Evolutionary conservation across 805 yeast genomes (phyloP).

Genomic region (Priceomyces melissophilus): DNA sequence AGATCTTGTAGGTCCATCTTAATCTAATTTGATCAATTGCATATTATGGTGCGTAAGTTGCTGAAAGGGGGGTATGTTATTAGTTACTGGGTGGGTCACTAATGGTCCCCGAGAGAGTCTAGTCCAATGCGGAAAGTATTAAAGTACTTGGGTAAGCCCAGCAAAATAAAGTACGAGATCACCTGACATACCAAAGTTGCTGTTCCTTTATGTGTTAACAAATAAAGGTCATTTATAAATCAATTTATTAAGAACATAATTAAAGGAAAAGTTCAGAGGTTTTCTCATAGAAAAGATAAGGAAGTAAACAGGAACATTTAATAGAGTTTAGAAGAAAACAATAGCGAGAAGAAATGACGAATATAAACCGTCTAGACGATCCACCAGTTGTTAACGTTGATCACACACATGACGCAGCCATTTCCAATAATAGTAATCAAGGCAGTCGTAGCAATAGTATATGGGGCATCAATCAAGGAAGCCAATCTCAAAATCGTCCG

Average conservation of each 20-base stretch:
- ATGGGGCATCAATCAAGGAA: slow-evolving; percentile 4
- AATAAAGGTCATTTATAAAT: slow-evolving; percentile 6
- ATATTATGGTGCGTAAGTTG: too few relatives aligned
- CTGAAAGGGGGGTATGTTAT: too few relatives aligned
- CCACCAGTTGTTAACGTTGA: background rate
- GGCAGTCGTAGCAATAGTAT: background rate
- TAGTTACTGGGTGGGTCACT: too few relatives aligned
- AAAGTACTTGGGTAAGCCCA: too few relatives aligned
- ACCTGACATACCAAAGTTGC: slow-evolving; percentile 8
- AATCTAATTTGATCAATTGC: too few relatives aligned
- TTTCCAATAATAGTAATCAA: background rate
- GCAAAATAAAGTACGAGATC: slow-evolving; percentile 1
- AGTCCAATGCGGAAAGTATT: too few relatives aligned
- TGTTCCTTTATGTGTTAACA: slow-evolving; percentile 6
- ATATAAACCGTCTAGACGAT: slow-evolving; percentile 10
- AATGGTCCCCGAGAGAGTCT: too few relatives aligned
- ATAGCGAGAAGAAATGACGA: slow-evolving; percentile 2
- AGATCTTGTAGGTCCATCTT: too few relatives aligned
- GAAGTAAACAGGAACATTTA: background rate
- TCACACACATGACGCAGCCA: slow-evolving; percentile 2
- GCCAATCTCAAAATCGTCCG: slow-evolving; percentile 7
- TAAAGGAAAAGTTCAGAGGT: slow-evolving; percentile 1
- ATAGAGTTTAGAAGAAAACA: slow-evolving; percentile 1
- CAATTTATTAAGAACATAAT: slow-evolving; percentile 1
- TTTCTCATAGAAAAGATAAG: background rate